Evolutionary conservation across 768 basidiomycete genomes (phyloP).

Genomic region (Termitomyces sp.): DNA sequence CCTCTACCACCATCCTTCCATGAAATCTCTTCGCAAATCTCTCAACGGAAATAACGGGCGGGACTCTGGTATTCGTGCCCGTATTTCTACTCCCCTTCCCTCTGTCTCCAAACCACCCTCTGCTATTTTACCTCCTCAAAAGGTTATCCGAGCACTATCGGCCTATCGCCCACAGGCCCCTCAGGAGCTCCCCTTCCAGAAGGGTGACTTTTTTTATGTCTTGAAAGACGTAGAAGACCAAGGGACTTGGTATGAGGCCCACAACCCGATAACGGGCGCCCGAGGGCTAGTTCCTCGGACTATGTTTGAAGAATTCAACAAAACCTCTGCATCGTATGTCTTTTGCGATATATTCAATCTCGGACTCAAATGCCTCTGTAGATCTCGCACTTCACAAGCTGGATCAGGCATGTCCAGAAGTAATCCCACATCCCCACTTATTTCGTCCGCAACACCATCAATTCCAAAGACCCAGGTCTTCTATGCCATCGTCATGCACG

Average conservation of each 20-base stretch:
- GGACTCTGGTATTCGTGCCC: slow-evolving; percentile 45
- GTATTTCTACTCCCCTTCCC: slow-evolving; percentile 68
- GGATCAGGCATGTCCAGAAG: slow-evolving; percentile 14
- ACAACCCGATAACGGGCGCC: slow-evolving; percentile 88
- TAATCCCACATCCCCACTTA: slow-evolving; percentile 18
- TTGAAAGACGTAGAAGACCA: slow-evolving; percentile 59
- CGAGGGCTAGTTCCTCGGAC: slow-evolving; percentile 84
- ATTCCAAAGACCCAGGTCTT: slow-evolving; percentile 56
- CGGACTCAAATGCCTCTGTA: slow-evolving; percentile 15
- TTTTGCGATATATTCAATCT: not conserved
- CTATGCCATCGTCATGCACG: slow-evolving; percentile 94
- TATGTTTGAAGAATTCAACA: slow-evolving; percentile 89
- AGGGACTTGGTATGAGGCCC: slow-evolving; percentile 83
- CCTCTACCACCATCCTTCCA: slow-evolving; percentile 26
- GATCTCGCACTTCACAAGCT: slow-evolving; percentile 38
- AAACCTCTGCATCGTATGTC: slow-evolving; percentile 59
- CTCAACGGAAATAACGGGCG: slow-evolving; percentile 61
- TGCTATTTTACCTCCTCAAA: slow-evolving; percentile 81
- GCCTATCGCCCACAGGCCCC: slow-evolving; percentile 65
- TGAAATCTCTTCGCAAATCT: slow-evolving; percentile 84
- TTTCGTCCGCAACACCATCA: slow-evolving; percentile 20
- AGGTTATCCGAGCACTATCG: slow-evolving; percentile 84
- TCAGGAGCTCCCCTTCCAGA: slow-evolving; percentile 82
- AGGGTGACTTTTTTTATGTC: slow-evolving; percentile 98
- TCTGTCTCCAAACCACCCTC: slow-evolving; percentile 64